phyloP scores from a whole-genome alignment of 1,284 basidiomycete species.

The Stereum hirsutum region DNA sequence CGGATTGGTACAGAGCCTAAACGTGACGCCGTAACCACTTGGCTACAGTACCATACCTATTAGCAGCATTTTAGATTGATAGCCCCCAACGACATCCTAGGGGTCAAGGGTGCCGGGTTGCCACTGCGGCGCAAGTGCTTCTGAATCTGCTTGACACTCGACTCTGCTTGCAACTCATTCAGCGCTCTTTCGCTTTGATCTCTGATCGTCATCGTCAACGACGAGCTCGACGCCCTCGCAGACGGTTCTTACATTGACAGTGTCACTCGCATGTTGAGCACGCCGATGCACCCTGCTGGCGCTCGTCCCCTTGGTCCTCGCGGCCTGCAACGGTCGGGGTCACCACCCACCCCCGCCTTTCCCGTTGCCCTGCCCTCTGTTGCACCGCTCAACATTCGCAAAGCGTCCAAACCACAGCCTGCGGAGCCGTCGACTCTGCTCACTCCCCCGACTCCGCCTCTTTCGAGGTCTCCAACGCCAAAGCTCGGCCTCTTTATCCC shows the following conservation, averaged over 20 bases:
- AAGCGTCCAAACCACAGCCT: conserved; percentile 17
- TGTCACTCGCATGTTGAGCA: too few species aligned
- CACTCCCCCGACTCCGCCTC: conserved; percentile 13
- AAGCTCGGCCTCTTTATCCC: conserved; percentile 21
- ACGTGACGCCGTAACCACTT: conserved; percentile 57
- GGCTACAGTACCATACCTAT: conserved; percentile 47
- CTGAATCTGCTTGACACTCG: too few species aligned
- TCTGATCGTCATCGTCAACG: too few species aligned
- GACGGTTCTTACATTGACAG: too few species aligned
- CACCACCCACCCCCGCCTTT: too few species aligned
- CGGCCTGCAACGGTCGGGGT: conserved; percentile 33
- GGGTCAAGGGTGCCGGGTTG: too few species aligned
- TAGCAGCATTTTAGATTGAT: too few species aligned
- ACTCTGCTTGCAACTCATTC: too few species aligned
- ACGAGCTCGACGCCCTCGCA: too few species aligned
- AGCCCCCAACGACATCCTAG: too few species aligned
- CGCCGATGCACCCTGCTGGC: conserved; percentile 21
- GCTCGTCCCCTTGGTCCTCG: conserved; percentile 54
- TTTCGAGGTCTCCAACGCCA: conserved; percentile 16
- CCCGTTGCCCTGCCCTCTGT: conserved; percentile 24
- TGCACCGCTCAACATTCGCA: conserved; percentile 33
- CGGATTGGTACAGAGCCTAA: conserved; percentile 36
- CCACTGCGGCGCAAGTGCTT: too few species aligned
- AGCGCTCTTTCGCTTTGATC: too few species aligned
- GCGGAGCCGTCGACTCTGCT: conserved; percentile 19